phyloP scores from a whole-genome alignment of 345 rosid genomes.

The Geranium rotundifolium region DNA sequence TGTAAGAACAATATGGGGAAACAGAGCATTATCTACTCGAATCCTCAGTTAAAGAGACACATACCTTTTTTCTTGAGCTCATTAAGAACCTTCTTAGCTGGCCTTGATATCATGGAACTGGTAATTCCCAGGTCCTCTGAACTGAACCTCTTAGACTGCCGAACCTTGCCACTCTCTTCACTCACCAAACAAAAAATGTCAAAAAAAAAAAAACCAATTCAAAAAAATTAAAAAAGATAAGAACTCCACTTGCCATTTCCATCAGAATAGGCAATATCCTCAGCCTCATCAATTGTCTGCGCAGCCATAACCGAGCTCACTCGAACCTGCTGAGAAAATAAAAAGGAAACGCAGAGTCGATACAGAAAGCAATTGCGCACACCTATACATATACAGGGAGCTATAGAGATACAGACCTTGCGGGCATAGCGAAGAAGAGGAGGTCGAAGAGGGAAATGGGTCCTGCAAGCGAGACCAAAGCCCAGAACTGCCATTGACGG shows the following conservation, averaged over 20 bases:
- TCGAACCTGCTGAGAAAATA: slow-evolving; percentile 23
- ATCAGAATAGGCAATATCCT: slow-evolving; percentile 13
- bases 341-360: not conserved
- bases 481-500: slow-evolving; percentile 39
- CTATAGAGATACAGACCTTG: slow-evolving; percentile 20
- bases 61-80: slow-evolving; percentile 44
- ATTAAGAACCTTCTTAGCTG: slow-evolving; percentile 45
- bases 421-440: slow-evolving; percentile 27
- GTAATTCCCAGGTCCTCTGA: slow-evolving; percentile 42
- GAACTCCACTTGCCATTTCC: slow-evolving; percentile 14
- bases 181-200: slow-evolving; percentile 8
- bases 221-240: not conserved
- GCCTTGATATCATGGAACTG: slow-evolving; percentile 30
- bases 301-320: slow-evolving; percentile 30
- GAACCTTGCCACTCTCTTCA: slow-evolving; percentile 15
- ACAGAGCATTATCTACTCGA: too few relatives aligned
- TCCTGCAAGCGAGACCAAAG: slow-evolving; percentile 31
- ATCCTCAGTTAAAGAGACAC: too few relatives aligned
- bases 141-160: slow-evolving; percentile 36
- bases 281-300: slow-evolving; percentile 34
- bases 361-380: not conserved
- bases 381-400: not conserved
- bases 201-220: not conserved
- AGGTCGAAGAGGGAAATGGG: slow-evolving; percentile 29
- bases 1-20: too few relatives aligned